These are phyloP conservation scores for Globomyces sp. DNA, from an alignment of 371 early-diverging fungal species.

Conservation along the genomic window DNA sequence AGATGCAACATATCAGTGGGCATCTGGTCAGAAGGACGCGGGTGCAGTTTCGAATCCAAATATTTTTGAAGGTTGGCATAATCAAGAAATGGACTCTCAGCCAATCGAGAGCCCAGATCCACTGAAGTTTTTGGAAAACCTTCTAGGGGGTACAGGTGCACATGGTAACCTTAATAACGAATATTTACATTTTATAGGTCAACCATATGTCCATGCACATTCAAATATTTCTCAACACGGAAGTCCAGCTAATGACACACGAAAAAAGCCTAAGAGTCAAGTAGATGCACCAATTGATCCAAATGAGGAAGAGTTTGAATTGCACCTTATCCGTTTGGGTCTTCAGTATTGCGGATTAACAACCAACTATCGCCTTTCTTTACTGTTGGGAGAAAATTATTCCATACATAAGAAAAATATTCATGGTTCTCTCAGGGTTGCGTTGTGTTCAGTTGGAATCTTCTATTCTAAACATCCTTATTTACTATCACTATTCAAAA, in stretches of 20 bases:
- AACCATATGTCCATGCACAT: neutral
- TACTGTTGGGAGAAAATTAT: constrained; percentile 16
- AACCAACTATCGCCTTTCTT: constrained; percentile 6
- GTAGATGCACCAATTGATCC: neutral
- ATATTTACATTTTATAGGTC: neutral
- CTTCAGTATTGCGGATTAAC: neutral
- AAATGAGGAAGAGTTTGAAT: constrained; percentile 9
- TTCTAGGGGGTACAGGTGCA: neutral
- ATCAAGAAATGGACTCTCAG: constrained; percentile 8
- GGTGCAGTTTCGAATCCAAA: neutral
- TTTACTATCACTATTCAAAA: constrained; percentile 8
- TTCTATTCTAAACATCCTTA: constrained; percentile 15
- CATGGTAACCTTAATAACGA: neutral
- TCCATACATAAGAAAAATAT: constrained; percentile 4
- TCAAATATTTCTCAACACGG: neutral
- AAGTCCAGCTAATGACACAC: neutral
- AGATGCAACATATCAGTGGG: constrained; percentile 16
- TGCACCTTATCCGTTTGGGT: constrained; percentile 8
- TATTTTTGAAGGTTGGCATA: too few relatives aligned
- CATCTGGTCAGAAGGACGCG: constrained; percentile 4
- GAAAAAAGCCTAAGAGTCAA: neutral
- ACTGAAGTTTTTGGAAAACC: constrained; percentile 2
- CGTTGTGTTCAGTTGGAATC: constrained; percentile 11
- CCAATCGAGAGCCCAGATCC: neutral
- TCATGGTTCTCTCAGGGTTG: neutral